phyloP scores from a whole-genome alignment of 1,284 basidiomycete species.

The Meira miltonrushii region DNA sequence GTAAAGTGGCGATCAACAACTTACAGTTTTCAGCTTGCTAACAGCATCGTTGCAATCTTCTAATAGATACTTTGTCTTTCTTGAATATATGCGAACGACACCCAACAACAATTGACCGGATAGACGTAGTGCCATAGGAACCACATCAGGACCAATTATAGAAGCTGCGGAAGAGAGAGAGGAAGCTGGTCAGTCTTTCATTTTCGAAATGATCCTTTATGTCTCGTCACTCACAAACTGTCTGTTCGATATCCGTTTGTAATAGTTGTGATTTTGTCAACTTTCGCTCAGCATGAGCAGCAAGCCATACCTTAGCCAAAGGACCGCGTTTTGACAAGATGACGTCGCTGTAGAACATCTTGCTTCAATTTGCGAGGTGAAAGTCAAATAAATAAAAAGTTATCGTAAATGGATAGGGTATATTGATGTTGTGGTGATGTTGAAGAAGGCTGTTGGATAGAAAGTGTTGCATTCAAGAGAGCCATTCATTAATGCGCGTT shows the following conservation, averaged over 20 bases:
- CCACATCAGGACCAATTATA: constrained; percentile 73
- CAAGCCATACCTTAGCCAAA: constrained; percentile 94
- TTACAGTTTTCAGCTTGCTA: constrained; percentile 86
- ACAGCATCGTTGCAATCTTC: constrained; percentile 97
- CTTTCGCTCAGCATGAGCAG: constrained; percentile 96
- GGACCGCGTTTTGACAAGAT: constrained; percentile 88
- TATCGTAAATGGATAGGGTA: too few species aligned
- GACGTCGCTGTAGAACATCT: constrained; percentile 84
- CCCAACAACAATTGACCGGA: constrained; percentile 92
- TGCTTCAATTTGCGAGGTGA: neutral
- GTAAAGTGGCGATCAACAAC: constrained; percentile 21
- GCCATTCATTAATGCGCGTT: too few species aligned
- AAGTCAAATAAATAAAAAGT: too few species aligned
- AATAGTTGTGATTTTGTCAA: constrained; percentile 90
- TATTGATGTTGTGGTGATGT: too few species aligned
- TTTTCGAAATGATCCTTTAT: neutral
- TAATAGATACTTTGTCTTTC: constrained; percentile 92
- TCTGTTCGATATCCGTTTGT: constrained; percentile 87
- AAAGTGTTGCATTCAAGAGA: too few species aligned
- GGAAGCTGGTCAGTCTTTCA: neutral
- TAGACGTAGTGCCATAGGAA: constrained; percentile 79
- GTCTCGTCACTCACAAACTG: constrained; percentile 61
- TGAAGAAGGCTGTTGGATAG: too few species aligned
- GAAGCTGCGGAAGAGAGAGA: constrained; percentile 18
- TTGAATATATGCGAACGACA: constrained; percentile 92